A percentile compares a stretch with the other conserved stretches of the same genome.
These are phyloP conservation scores for Albatrellus ellisii DNA, from an alignment of 768 basidiomycete species.

Conservation along the genomic window DNA sequence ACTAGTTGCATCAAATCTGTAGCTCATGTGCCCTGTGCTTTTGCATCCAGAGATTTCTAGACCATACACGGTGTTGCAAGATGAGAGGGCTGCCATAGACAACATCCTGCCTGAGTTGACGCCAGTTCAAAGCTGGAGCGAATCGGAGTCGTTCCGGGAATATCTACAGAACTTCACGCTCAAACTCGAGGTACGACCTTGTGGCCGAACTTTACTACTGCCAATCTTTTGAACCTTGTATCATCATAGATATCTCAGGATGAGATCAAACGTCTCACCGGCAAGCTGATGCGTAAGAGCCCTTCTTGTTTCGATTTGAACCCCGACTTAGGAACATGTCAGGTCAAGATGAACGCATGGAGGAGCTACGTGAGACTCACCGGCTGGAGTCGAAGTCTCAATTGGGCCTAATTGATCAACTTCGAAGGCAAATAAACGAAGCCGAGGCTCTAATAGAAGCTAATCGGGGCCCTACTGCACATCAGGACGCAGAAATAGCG, in stretches of 20 bases:
- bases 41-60: slow-evolving; percentile 51
- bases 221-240: slow-evolving; percentile 1
- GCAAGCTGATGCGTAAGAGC: slow-evolving; percentile 56
- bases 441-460: slow-evolving; percentile 57
- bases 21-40: not conserved
- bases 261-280: slow-evolving; percentile 67
- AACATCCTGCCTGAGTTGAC: slow-evolving; percentile 56
- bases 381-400: slow-evolving; percentile 70
- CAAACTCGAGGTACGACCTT: slow-evolving; percentile 54
- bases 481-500: slow-evolving; percentile 34
- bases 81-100: slow-evolving; percentile 60
- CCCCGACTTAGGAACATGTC: slow-evolving; percentile 6
- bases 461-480: slow-evolving; percentile 33
- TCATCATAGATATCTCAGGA: slow-evolving; percentile 45
- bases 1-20: not conserved
- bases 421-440: slow-evolving; percentile 56
- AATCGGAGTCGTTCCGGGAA: slow-evolving; percentile 55
- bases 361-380: slow-evolving; percentile 79
- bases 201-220: not conserved
- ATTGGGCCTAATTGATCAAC: slow-evolving; percentile 54
- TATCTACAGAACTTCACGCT: slow-evolving; percentile 53
- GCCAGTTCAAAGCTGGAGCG: slow-evolving; percentile 50
- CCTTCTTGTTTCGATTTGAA: not conserved
- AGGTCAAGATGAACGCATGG: slow-evolving; percentile 80
- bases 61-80: slow-evolving; percentile 65